Evolutionary conservation across 139 green algal species (phyloP).

Genomic region (Auxenochlorella pyrenoidosa): DNA sequence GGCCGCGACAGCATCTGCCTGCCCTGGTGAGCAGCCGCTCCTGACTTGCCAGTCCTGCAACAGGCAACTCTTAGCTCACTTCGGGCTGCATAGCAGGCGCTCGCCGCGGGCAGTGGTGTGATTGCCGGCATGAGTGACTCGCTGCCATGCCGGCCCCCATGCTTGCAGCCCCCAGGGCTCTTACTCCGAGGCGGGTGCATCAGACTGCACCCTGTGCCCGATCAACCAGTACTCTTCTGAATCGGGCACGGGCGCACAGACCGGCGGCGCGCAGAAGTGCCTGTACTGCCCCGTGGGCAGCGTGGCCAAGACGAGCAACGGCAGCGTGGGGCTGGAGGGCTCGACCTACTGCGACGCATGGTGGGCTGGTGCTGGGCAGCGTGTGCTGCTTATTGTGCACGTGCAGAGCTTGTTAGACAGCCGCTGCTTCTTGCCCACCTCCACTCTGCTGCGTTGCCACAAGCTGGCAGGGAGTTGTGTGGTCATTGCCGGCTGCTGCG

Average conservation of each 20-base stretch:
- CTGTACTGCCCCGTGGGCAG: constrained; percentile 4
- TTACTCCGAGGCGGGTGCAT: not conserved
- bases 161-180: not conserved
- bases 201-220: constrained; percentile 4
- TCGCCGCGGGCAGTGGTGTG: too few species aligned
- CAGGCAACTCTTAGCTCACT: too few species aligned
- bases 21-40: not conserved
- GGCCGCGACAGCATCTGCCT: not conserved
- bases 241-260: not conserved
- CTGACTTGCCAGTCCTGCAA: too few species aligned
- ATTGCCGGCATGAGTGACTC: too few species aligned
- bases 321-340: not conserved
- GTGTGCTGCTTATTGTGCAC: too few species aligned
- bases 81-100: too few species aligned
- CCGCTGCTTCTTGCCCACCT: not conserved
- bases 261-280: not conserved
- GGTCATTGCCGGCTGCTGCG: too few species aligned
- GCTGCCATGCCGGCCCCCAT: not conserved
- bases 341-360: constrained; percentile 1
- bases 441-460: too few species aligned
- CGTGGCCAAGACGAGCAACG: not conserved
- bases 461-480: too few species aligned
- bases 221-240: constrained; percentile 2
- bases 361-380: not conserved
- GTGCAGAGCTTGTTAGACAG: not conserved